phyloP scores from a whole-genome alignment of 2,329 filamentous ascomycete species.

The Cadophora luteo-olivacea region DNA sequence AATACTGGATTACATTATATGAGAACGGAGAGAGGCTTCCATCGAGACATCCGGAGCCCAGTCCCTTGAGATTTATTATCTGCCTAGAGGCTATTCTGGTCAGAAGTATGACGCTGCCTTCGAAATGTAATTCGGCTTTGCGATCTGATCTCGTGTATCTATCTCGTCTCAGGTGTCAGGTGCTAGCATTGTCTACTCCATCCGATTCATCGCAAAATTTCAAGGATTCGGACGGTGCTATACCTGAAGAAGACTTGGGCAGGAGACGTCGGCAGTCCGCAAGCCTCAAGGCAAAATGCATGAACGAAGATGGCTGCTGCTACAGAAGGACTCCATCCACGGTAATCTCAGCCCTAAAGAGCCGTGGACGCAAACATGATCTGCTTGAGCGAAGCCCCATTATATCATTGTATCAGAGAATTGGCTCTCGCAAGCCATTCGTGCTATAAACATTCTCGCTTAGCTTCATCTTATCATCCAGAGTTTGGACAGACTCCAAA shows the following conservation, averaged over 20 bases:
- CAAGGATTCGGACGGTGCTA: background rate
- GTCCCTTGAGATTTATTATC: too few species aligned
- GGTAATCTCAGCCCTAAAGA: too few species aligned
- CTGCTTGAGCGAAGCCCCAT: too few species aligned
- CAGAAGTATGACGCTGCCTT: background rate
- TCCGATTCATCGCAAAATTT: background rate
- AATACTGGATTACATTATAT: background rate
- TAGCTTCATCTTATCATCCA: slow-evolving; percentile 4
- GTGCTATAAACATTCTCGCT: slow-evolving; percentile 1
- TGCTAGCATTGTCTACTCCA: background rate
- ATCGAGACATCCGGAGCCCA: background rate
- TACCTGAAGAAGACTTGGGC: background rate
- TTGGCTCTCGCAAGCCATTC: background rate
- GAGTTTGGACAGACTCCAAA: background rate
- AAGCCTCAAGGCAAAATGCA: background rate
- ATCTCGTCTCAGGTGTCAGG: background rate
- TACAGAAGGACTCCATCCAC: background rate
- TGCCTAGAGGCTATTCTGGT: background rate
- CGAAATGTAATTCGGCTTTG: background rate
- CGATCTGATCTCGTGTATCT: background rate
- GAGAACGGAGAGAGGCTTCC: background rate
- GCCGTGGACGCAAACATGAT: too few species aligned
- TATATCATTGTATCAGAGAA: background rate
- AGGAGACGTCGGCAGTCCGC: background rate
- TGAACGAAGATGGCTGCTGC: background rate